Evolutionary conservation across 495 filamentous ascomycete species (phyloP).

Genomic region (Penicillium malachiteum): DNA sequence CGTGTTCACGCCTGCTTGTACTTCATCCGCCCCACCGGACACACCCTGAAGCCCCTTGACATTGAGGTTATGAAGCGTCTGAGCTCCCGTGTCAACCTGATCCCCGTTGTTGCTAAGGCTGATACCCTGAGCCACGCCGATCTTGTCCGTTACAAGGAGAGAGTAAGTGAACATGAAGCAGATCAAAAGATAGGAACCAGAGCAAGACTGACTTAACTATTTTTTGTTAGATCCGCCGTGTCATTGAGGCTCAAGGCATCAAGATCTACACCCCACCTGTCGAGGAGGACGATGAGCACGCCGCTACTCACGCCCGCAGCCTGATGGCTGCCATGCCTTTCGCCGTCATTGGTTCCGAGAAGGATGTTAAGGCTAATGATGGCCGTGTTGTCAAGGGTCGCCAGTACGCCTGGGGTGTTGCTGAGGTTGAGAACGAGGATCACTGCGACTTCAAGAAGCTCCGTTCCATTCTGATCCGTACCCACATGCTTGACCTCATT

Average conservation of each 20-base stretch:
- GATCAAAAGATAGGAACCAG: not conserved
- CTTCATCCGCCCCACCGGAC: conserved; percentile 97
- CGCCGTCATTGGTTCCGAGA: conserved; percentile 97
- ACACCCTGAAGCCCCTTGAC: conserved; percentile 97
- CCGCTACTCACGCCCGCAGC: conserved; percentile 87
- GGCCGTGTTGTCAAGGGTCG: conserved; percentile 96
- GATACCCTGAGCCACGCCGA: conserved; percentile 94
- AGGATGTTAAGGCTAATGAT: conserved; percentile 95
- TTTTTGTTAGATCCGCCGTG: conserved; percentile 72
- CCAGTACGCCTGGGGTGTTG: conserved; percentile 98
- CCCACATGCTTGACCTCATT: conserved; percentile 99
- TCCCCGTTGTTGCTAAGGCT: conserved; percentile 97
- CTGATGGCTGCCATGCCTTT: conserved; percentile 98
- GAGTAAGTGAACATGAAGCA: conserved; percentile 52
- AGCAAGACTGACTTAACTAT: conserved; percentile 1
- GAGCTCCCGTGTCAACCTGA: conserved; percentile 95
- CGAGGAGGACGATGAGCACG: conserved; percentile 96
- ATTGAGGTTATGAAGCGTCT: conserved; percentile 99
- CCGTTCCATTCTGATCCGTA: conserved; percentile 96
- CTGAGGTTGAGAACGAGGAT: conserved; percentile 98
- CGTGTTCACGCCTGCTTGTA: conserved; percentile 98
- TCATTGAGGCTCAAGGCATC: conserved; percentile 97
- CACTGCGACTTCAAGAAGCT: conserved; percentile 99
- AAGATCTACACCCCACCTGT: conserved; percentile 98
- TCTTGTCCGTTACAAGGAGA: conserved; percentile 86